phyloP scores from a whole-genome alignment of 1,284 basidiomycete genomes.

The Thelephora terrestris region DNA sequence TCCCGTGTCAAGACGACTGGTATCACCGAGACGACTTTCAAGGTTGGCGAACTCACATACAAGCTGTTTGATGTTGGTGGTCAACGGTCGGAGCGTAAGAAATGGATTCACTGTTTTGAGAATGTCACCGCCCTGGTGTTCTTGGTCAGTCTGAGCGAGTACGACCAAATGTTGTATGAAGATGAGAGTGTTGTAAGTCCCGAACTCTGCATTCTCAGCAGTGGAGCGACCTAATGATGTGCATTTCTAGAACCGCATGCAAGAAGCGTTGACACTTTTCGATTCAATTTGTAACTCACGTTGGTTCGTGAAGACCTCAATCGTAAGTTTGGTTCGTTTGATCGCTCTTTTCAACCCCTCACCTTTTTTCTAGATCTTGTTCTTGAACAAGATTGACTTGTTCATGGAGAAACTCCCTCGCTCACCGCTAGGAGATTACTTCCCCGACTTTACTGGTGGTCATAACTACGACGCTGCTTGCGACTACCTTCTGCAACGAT shows the following conservation, averaged over 20 bases:
- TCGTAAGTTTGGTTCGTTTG: constrained; percentile 36
- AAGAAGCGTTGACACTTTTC: constrained; percentile 90
- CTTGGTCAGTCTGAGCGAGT: constrained; percentile 88
- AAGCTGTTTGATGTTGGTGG: constrained; percentile 93
- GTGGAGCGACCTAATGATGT: constrained; percentile 5
- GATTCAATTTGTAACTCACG: constrained; percentile 95
- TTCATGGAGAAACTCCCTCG: constrained; percentile 89
- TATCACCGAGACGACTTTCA: constrained; percentile 93
- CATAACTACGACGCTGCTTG: constrained; percentile 82
- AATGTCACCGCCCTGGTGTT: constrained; percentile 95
- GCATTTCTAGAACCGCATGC: constrained; percentile 78
- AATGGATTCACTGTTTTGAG: constrained; percentile 97
- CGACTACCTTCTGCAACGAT: constrained; percentile 78
- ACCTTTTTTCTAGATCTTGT: constrained; percentile 51
- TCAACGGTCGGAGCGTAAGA: constrained; percentile 88
- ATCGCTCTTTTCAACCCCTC: constrained; percentile 2
- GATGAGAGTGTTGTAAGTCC: constrained; percentile 81
- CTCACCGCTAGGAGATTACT: constrained; percentile 83
- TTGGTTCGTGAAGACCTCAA: constrained; percentile 88
- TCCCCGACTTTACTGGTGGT: constrained; percentile 77
- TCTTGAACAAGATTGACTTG: constrained; percentile 95
- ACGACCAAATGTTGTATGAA: constrained; percentile 90
- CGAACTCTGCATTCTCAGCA: constrained; percentile 5
- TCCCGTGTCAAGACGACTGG: constrained; percentile 95
- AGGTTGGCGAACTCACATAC: constrained; percentile 87